Percentiles rank a stretch among this genome's conserved stretches.
phyloP scores from a whole-genome alignment of 163 green algal genomes.

The Scenedesmus sp. region DNA sequence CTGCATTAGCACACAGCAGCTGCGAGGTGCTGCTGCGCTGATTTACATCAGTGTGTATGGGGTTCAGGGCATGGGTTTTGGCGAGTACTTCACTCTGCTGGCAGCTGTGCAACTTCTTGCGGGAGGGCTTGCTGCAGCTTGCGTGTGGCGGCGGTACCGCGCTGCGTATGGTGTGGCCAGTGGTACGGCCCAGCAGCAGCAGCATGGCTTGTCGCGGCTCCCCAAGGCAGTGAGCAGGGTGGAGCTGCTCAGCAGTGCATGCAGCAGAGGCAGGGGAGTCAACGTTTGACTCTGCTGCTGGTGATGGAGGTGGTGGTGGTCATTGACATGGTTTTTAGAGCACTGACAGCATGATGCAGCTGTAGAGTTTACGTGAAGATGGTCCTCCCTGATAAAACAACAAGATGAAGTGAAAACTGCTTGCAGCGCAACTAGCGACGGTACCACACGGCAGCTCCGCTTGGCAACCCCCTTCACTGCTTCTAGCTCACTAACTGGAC shows the following conservation, averaged over 20 bases:
- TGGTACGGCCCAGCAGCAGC: neutral
- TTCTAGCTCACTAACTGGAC: too few species aligned
- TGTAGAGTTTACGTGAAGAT: too few species aligned
- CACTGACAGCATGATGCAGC: too few species aligned
- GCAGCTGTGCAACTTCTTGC: conserved; percentile 10
- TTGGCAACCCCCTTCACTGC: too few species aligned
- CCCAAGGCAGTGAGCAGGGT: neutral
- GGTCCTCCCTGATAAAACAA: too few species aligned
- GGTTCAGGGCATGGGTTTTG: conserved; percentile 22
- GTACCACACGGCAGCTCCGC: too few species aligned
- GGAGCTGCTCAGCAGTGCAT: neutral
- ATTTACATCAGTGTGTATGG: conserved; percentile 12
- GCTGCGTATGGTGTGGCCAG: neutral
- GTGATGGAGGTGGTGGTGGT: neutral
- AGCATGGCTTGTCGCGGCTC: neutral
- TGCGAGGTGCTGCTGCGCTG: neutral
- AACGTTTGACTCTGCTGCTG: neutral
- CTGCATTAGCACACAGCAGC: too few species aligned
- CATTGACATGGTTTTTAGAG: too few species aligned
- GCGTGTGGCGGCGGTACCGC: neutral
- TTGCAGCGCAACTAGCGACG: too few species aligned
- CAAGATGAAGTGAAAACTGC: too few species aligned
- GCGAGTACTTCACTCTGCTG: conserved; percentile 36
- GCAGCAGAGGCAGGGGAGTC: neutral
- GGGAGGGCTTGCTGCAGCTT: neutral